Evolutionary conservation across 2,329 filamentous ascomycete genomes (phyloP).

Genomic region (Ascocoryne sarcoides): DNA sequence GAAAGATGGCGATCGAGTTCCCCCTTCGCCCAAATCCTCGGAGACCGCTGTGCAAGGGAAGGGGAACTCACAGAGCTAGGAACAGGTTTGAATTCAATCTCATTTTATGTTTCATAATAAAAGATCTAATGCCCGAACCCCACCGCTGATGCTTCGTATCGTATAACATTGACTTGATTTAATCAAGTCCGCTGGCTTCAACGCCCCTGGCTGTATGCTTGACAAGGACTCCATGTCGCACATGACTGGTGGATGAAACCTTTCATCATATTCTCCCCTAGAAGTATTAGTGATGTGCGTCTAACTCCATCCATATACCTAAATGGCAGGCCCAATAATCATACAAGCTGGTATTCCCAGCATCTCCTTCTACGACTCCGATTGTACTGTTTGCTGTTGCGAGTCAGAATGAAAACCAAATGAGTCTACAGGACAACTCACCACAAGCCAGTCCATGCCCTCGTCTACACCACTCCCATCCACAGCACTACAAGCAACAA

Average conservation of each 20-base stretch:
- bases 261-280: too few species aligned
- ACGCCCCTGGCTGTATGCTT: not conserved
- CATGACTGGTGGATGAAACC: too few species aligned
- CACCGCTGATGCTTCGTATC: not conserved
- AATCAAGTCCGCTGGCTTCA: not conserved
- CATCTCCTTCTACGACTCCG: constrained; percentile 14
- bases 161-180: not conserved
- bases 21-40: too few species aligned
- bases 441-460: constrained; percentile 96
- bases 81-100: too few species aligned
- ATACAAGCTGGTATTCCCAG: constrained; percentile 11
- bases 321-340: constrained; percentile 10
- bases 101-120: not conserved
- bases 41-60: too few species aligned
- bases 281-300: not conserved
- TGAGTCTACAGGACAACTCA: constrained; percentile 11
- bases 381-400: constrained; percentile 29
- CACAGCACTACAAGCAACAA: constrained; percentile 93
- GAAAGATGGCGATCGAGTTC: too few species aligned
- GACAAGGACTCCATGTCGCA: not conserved
- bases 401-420: not conserved
- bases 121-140: not conserved
- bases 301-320: constrained; percentile 14
- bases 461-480: constrained; percentile 91
- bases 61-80: too few species aligned